These are phyloP conservation scores for Hypoxylon sp. DNA, from an alignment of 2,329 filamentous ascomycete genomes.

Conservation along the genomic window DNA sequence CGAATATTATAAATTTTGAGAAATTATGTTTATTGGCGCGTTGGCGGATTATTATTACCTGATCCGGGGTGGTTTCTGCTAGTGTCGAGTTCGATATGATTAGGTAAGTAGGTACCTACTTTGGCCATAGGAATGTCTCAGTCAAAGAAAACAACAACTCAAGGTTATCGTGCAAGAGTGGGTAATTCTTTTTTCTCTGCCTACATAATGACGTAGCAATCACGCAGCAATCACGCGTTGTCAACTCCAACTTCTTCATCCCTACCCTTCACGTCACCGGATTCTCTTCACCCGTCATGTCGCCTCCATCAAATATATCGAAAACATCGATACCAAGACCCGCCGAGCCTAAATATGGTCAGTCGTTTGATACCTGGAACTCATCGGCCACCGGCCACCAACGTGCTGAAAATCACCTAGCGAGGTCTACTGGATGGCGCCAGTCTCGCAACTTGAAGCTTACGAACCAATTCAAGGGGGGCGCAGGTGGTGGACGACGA, in stretches of 20 bases:
- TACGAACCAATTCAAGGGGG: slow-evolving; percentile 75
- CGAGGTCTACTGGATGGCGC: slow-evolving; percentile 76
- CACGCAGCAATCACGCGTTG: slow-evolving; percentile 37
- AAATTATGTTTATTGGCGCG: too few species aligned
- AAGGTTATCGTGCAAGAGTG: slow-evolving; percentile 26
- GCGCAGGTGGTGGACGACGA: slow-evolving; percentile 70
- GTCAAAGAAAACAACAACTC: slow-evolving; percentile 22
- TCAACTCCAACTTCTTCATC: slow-evolving; percentile 15
- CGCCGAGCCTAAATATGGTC: slow-evolving; percentile 60
- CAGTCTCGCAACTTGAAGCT: slow-evolving; percentile 79
- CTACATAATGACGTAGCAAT: slow-evolving; percentile 41
- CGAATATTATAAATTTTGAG: too few species aligned
- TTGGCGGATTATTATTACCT: too few species aligned
- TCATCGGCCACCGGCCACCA: slow-evolving; percentile 84
- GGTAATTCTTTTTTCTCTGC: slow-evolving; percentile 13
- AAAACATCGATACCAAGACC: slow-evolving; percentile 52
- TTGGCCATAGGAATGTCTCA: slow-evolving; percentile 32
- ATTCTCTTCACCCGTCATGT: slow-evolving; percentile 40
- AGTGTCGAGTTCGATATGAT: slow-evolving; percentile 24
- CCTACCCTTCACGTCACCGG: slow-evolving; percentile 20
- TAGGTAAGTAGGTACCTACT: not conserved
- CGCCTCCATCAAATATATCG: slow-evolving; percentile 43
- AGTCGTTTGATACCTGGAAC: slow-evolving; percentile 78
- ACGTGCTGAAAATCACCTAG: slow-evolving; percentile 76
- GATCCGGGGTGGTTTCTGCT: not conserved